Evolutionary conservation across 169 alveolate genomes (phyloP), one percentile per base, ranked within the genome.

Genomic region (Eimeria necatrix): DNA sequence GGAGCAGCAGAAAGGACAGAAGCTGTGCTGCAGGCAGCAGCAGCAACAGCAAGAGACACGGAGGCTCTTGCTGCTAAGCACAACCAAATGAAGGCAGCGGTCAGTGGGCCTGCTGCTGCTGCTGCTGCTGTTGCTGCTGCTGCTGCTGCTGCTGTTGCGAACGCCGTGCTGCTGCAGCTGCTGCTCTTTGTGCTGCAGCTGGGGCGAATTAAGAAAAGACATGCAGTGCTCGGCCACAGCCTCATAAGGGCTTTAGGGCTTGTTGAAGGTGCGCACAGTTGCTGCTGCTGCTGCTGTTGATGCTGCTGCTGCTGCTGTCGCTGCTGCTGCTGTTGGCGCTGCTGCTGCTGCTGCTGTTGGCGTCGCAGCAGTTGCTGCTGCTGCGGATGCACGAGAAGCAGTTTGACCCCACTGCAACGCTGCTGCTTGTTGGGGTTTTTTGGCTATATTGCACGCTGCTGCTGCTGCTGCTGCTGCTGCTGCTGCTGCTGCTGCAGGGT

Each of bases 401-500:
- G 41, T n/a, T 9, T 22, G n/a, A n/a, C 22, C 16, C 14, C 22
- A 24, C 41, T 16, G 46, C 41, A 22, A 0, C 41, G 80, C 0
- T 3, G 14, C 16, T 68, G 4, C 22, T 68, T 12, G 14, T 68
- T 8, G 41, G 41, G 32, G 80, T 16, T 12, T n/a, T 22, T 9
- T 68, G n/a, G 48, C 41, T 12, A 22, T n/a, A 2, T 16, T 68
- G 80, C 41, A 8, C n/a, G 60, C 24, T 48, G 88, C 88, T 41
- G 32, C 68, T 41, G 59, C 12, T 78, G 88, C 64, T 51, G 56
- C 64, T 41, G 41, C 88, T 78, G 88, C 88, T 78, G 64, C 51
- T 78, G 84, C 20, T 73, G 84, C 84, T 46, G 84, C 59, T 22
- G 53, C 53, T 49, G 59, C 94, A 88, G 94, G 76, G 24, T 51